These are phyloP conservation scores for Spergularia marina DNA, from an alignment of 148 eudicot genomes.

Conservation along the genomic window DNA sequence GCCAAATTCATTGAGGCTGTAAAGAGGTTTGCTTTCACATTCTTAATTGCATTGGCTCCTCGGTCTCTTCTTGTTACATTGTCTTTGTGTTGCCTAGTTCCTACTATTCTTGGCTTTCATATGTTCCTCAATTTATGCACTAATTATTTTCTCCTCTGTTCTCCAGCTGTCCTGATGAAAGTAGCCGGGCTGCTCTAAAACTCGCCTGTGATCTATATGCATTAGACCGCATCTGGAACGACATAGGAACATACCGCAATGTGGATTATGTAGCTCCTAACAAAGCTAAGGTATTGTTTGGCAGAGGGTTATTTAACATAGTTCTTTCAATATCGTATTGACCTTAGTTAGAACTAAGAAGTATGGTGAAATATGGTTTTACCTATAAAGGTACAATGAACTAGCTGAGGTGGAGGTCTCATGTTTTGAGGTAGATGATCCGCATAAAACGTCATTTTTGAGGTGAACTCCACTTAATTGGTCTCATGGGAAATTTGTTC, in stretches of 20 bases:
- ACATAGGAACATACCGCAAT: slow-evolving; percentile 94
- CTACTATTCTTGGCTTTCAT: neutral
- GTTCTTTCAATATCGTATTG: neutral
- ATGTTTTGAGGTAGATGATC: too few relatives aligned
- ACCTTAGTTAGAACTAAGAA: neutral
- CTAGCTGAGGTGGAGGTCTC: too few relatives aligned
- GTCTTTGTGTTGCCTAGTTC: neutral
- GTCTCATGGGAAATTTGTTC: too few relatives aligned
- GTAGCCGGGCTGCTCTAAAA: slow-evolving; percentile 67
- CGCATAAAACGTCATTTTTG: too few relatives aligned
- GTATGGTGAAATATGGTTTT: neutral
- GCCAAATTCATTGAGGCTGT: slow-evolving; percentile 84
- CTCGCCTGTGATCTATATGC: slow-evolving; percentile 93
- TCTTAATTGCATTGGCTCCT: neutral
- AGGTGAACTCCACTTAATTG: too few relatives aligned
- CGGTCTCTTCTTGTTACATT: neutral
- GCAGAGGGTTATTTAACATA: neutral
- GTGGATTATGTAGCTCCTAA: slow-evolving; percentile 97
- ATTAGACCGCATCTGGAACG: slow-evolving; percentile 88
- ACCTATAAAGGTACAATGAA: too few relatives aligned
- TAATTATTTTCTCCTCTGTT: slow-evolving; percentile 4
- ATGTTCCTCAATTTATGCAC: neutral
- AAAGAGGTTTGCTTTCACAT: slow-evolving; percentile 39
- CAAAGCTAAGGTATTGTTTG: slow-evolving; percentile 78
- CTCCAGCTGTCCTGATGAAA: slow-evolving; percentile 79